phyloP scores from a whole-genome alignment of 441 rosid genomes.

The Populus hybrid region DNA sequence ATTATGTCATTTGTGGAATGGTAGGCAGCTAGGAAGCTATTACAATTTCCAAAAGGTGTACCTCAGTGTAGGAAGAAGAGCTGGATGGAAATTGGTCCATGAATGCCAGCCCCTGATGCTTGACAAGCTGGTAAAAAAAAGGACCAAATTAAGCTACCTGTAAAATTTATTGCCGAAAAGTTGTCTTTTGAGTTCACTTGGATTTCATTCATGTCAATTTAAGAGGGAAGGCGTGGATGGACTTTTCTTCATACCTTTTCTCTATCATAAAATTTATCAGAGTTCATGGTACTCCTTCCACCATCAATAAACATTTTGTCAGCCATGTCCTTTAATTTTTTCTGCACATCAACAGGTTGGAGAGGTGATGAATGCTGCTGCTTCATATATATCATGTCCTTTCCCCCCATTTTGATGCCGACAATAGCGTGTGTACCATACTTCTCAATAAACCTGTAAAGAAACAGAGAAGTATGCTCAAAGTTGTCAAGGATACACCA shows the following conservation, averaged over 20 bases:
- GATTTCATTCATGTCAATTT: background rate
- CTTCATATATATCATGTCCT: conserved; percentile 82
- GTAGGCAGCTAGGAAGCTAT: background rate
- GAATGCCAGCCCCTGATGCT: conserved; percentile 14
- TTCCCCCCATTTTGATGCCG: conserved; percentile 97
- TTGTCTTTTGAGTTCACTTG: too few relatives aligned
- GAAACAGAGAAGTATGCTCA: background rate
- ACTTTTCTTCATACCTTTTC: conserved; percentile 21
- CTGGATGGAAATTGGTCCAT: conserved; percentile 24
- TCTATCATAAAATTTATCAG: conserved; percentile 10
- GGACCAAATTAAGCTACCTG: too few relatives aligned
- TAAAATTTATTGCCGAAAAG: background rate
- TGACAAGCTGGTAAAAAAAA: conserved; percentile 18
- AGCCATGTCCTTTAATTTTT: conserved; percentile 74
- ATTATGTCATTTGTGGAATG: background rate
- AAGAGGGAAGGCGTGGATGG: background rate
- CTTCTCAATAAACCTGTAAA: conserved; percentile 73
- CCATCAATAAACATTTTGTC: conserved; percentile 61
- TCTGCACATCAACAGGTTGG: conserved; percentile 73
- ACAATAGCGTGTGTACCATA: conserved; percentile 90
- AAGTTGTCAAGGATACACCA: background rate
- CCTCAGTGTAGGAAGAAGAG: conserved; percentile 26
- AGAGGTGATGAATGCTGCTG: conserved; percentile 77
- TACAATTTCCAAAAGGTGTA: background rate
- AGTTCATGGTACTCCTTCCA: conserved; percentile 5